These are phyloP conservation scores for Eutrema japonicum DNA, from an alignment of 345 rosid genomes.

Conservation along the genomic window DNA sequence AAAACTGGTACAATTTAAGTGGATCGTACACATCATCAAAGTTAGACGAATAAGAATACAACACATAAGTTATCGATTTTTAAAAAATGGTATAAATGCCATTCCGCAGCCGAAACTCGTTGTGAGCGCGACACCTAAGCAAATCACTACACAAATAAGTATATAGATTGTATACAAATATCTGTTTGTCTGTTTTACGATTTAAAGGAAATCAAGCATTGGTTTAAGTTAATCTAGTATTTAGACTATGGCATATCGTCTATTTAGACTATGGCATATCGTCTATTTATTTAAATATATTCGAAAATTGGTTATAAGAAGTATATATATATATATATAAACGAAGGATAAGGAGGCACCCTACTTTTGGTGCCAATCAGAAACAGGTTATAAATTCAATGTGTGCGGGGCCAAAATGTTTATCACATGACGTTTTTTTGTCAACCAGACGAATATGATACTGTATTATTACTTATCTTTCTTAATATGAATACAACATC, in stretches of 20 bases:
- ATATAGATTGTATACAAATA: not conserved
- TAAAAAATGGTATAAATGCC: too few relatives aligned
- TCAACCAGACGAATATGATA: slow-evolving; percentile 2
- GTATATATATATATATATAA: not conserved
- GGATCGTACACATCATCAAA: too few relatives aligned
- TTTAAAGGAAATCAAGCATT: not conserved
- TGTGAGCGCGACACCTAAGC: too few relatives aligned
- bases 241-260: not conserved
- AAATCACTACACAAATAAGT: too few relatives aligned
- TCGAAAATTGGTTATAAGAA: not conserved
- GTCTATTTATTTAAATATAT: not conserved
- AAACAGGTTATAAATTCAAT: slow-evolving; percentile 41
- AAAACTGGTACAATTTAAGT: too few relatives aligned
- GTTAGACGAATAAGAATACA: too few relatives aligned
- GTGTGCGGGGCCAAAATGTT: slow-evolving; percentile 36
- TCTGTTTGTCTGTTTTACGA: not conserved
- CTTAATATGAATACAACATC: not conserved
- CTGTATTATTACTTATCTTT: not conserved
- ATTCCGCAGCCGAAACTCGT: too few relatives aligned
- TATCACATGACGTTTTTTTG: slow-evolving; percentile 25
- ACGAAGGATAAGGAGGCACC: slow-evolving; percentile 25
- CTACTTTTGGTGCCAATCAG: slow-evolving; percentile 40
- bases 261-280: not conserved
- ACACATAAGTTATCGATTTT: too few relatives aligned
- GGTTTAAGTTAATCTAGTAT: not conserved